phyloP scores from a whole-genome alignment of 176 grass and related monocot genomes.

The Carex pumila region DNA sequence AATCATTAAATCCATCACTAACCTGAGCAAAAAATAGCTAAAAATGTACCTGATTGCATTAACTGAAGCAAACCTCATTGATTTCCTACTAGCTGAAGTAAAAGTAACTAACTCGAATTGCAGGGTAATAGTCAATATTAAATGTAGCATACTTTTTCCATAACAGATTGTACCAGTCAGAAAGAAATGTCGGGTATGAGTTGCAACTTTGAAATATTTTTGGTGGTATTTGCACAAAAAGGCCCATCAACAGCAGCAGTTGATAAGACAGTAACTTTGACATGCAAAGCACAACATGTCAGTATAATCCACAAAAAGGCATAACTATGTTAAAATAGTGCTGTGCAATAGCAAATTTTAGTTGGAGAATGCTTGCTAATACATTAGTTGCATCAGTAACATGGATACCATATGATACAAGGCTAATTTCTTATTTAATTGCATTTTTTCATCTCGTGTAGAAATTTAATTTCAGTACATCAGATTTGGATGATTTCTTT shows the following conservation, averaged over 20 bases:
- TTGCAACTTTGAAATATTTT: not conserved
- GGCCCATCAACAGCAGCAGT: not conserved
- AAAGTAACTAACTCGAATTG: not conserved
- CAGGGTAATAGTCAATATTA: not conserved
- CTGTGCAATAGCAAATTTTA: not conserved
- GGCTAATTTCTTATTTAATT: not conserved
- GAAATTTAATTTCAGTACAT: slow-evolving; percentile 69
- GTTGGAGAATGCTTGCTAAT: not conserved
- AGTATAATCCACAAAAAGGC: not conserved
- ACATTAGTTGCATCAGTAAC: not conserved
- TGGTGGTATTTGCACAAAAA: not conserved
- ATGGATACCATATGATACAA: not conserved
- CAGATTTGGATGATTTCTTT: slow-evolving; percentile 78
- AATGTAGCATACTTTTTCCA: not conserved
- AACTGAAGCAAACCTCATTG: not conserved
- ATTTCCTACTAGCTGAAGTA: not conserved
- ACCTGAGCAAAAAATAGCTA: not conserved
- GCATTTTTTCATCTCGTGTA: slow-evolving; percentile 26
- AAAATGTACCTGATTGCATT: not conserved
- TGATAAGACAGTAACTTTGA: not conserved
- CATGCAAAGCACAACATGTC: not conserved
- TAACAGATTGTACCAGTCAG: not conserved
- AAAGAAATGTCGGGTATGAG: not conserved
- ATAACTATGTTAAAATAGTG: not conserved
- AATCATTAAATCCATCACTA: not conserved